A percentile compares a stretch with the other conserved stretches of the same genome.
These are phyloP conservation scores for Cryptococcus neoformans DNA, from an alignment of 1,284 basidiomycete genomes.

Conservation along the genomic window DNA sequence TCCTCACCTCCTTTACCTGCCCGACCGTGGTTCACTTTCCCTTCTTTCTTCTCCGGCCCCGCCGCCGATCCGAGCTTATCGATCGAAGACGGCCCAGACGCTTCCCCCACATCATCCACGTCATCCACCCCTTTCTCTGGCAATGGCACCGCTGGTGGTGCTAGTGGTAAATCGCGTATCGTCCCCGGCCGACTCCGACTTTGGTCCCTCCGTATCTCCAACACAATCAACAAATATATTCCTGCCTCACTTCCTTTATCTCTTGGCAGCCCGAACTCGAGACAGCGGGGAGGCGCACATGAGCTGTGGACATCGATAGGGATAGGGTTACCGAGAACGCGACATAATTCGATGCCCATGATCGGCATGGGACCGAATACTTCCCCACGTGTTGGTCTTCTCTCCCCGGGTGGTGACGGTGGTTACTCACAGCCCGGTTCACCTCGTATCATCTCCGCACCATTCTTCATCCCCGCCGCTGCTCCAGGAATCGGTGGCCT, in stretches of 20 bases:
- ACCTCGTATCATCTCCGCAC: not conserved
- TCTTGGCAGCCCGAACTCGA: not conserved
- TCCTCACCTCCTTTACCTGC: constrained; percentile 4
- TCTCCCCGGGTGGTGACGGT: no score
- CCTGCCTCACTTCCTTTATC: constrained; percentile 1
- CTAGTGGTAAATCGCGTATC: not conserved
- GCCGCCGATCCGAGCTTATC: constrained; percentile 6
- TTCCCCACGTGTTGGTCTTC: no score
- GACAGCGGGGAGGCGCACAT: no score
- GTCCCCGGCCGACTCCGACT: constrained; percentile 18
- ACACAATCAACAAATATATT: constrained; percentile 9
- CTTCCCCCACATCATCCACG: constrained; percentile 1
- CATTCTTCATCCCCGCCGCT: constrained; percentile 14
- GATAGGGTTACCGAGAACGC: no score
- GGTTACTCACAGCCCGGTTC: constrained; percentile 12
- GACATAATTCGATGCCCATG: no score
- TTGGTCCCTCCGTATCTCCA: constrained; percentile 18
- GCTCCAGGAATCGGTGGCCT: not conserved
- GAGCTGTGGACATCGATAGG: no score
- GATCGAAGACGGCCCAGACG: constrained; percentile 19
- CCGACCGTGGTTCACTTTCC: not conserved
- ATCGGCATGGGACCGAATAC: no score
- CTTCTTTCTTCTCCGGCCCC: not conserved
- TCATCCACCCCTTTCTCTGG: not conserved
- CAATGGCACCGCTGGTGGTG: not conserved